Percentiles rank a stretch among this genome's conserved stretches.
These are phyloP conservation scores for Sporothrix pallida DNA, from an alignment of 2,329 filamentous ascomycete species.

Conservation along the genomic window DNA sequence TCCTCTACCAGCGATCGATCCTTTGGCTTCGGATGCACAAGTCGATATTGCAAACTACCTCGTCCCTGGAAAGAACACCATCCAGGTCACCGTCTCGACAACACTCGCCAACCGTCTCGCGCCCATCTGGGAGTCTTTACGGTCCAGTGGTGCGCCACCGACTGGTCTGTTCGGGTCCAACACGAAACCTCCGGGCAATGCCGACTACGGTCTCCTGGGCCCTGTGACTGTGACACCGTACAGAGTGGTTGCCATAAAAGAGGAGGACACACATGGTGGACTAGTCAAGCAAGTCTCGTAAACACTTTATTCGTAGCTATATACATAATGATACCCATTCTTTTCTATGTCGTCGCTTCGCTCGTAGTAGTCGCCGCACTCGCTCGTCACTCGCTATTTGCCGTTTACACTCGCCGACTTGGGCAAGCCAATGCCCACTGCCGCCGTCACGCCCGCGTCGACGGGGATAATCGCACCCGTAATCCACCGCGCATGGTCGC, in stretches of 20 bases:
- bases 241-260: neutral
- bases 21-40: neutral
- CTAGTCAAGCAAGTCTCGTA: too few relatives aligned
- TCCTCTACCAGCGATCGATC: neutral
- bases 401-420: constrained; percentile 31
- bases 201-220: constrained; percentile 14
- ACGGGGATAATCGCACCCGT: constrained; percentile 32
- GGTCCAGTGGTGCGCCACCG: constrained; percentile 1
- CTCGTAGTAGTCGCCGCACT: too few relatives aligned
- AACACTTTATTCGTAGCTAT: too few relatives aligned
- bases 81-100: neutral
- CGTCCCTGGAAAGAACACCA: neutral
- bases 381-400: neutral
- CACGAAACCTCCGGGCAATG: neutral
- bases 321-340: too few relatives aligned
- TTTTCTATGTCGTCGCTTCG: too few relatives aligned
- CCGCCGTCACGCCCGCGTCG: constrained; percentile 32
- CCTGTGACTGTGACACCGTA: constrained; percentile 3
- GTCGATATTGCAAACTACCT: neutral
- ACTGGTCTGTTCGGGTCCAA: neutral
- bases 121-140: neutral
- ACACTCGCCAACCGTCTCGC: constrained; percentile 23
- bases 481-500: constrained; percentile 35
- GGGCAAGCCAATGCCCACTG: constrained; percentile 32
- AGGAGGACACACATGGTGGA: too few relatives aligned